Evolutionary conservation across 2,329 filamentous ascomycete genomes (phyloP).

Genomic region (Pestalotiopsis sp.): DNA sequence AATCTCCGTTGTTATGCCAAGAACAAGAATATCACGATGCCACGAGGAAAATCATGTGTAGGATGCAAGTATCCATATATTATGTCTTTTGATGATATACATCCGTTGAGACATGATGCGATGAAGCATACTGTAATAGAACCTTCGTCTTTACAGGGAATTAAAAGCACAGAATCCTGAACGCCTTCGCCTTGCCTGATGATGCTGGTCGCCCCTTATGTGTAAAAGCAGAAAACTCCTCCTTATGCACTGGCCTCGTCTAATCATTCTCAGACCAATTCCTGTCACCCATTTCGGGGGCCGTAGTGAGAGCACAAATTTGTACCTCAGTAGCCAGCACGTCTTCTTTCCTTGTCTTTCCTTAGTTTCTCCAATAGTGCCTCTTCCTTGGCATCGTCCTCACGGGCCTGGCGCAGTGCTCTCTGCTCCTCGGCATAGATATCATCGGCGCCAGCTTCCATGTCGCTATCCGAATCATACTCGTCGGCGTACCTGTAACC

Average conservation of each 20-base stretch:
- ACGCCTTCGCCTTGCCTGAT: constrained; percentile 7
- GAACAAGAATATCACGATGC: no score
- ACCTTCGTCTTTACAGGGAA: neutral
- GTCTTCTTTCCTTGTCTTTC: constrained; percentile 35
- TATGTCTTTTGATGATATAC: neutral
- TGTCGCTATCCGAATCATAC: constrained; percentile 73
- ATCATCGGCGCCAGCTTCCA: constrained; percentile 77
- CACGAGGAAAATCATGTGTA: neutral
- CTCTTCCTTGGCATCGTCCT: constrained; percentile 63
- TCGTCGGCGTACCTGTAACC: constrained; percentile 38
- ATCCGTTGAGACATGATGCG: neutral
- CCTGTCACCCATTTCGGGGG: neutral
- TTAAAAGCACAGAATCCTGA: neutral
- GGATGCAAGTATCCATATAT: neutral
- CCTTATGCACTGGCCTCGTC: constrained; percentile 6
- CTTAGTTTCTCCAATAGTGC: constrained; percentile 45
- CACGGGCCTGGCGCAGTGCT: constrained; percentile 64
- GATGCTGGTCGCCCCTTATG: constrained; percentile 10
- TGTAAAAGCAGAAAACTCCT: constrained; percentile 12
- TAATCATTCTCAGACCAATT: neutral
- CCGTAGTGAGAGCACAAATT: neutral
- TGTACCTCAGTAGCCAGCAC: constrained; percentile 15
- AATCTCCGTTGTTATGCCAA: no score
- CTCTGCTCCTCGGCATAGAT: constrained; percentile 71
- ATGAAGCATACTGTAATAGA: neutral